Evolutionary conservation across 2,329 filamentous ascomycete species (phyloP).

Genomic region (Epichloe aotearoae): DNA sequence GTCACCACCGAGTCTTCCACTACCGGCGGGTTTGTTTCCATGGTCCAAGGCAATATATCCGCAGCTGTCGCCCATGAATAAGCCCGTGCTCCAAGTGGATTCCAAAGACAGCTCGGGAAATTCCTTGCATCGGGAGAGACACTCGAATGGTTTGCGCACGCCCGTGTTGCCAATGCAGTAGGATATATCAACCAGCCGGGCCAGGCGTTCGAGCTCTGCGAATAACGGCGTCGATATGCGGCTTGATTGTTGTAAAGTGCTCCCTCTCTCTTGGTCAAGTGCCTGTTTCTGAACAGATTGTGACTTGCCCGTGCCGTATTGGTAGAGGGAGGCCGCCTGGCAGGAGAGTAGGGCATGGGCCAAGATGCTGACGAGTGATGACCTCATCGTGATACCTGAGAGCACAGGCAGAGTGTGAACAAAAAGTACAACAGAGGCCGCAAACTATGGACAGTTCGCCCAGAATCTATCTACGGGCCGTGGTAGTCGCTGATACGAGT

Average conservation of each 20-base stretch:
- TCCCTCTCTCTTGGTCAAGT: neutral
- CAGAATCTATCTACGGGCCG: too few relatives aligned
- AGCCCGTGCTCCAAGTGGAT: constrained; percentile 81
- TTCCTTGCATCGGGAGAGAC: constrained; percentile 71
- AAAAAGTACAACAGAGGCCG: too few relatives aligned
- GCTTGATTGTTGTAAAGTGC: neutral
- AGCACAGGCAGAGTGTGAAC: too few relatives aligned
- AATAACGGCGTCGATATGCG: constrained; percentile 53
- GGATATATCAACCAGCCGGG: constrained; percentile 84
- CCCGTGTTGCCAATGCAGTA: constrained; percentile 87
- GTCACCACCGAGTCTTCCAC: constrained; percentile 7
- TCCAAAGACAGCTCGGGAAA: constrained; percentile 71
- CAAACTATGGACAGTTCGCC: too few relatives aligned
- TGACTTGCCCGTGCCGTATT: neutral
- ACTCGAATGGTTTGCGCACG: constrained; percentile 70
- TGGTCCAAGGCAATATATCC: constrained; percentile 90
- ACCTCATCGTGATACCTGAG: neutral
- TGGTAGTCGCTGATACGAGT: neutral
- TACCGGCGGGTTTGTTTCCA: constrained; percentile 5
- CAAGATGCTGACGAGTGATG: neutral
- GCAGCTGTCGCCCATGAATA: constrained; percentile 77
- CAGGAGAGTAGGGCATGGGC: neutral
- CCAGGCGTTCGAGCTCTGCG: constrained; percentile 68
- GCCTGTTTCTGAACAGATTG: neutral
- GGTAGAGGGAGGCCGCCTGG: neutral